Base-by-base conservation (phyloP, 345 rosid genomes). In the Bruguiera gymnorhiza region DNA sequence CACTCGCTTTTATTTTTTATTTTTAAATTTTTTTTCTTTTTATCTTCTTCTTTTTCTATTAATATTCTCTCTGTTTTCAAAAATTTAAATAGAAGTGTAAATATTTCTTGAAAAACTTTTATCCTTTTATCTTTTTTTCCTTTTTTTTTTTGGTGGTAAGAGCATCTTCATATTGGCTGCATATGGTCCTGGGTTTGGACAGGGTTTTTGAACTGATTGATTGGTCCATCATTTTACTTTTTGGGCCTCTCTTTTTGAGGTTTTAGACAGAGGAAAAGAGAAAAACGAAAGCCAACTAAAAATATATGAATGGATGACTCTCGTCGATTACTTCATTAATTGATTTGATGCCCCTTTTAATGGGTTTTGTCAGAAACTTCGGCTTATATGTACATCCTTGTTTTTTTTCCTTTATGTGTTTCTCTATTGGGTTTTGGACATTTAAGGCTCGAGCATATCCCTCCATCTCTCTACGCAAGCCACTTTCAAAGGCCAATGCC, bases 301-400 rank as follows among this genome's bases (percentile, higher is more conserved):
- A 73, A 60, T 54, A 31, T 20, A 62, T 37, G 21, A 64, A 32
- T 63, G 70, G 63, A 70, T 23, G 16, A 27, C n/a, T 30, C 15
- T 23, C 39, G 19, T 9, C 13, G 26, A 0, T n/a, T 54, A 24
- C 16, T 20, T 26, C 16, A 54, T 39, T 39, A 18, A 9, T 29
- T 43, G 27, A 63, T 59, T 60, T 51, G 26, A 7, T 60, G 20
- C 50, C 8, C 32, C 37, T 58, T 56, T 31, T 16, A 52, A 52
- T 36, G 62, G 55, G 52, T 24, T 55, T 1, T 72, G 74, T 84
- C 84, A 73, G 84, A 73, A 77, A 80, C 85, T 74, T 77, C 78
- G 79, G 69, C 82, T 68, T 62, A 10, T 26, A 30, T 63, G 60
- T 31, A 32, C 60, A 56, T 11, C 10, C 31, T 56, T 3, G 48